Base-by-base conservation (phyloP, 176 grass and related monocot species). In the Pontederia crassipes region DNA sequence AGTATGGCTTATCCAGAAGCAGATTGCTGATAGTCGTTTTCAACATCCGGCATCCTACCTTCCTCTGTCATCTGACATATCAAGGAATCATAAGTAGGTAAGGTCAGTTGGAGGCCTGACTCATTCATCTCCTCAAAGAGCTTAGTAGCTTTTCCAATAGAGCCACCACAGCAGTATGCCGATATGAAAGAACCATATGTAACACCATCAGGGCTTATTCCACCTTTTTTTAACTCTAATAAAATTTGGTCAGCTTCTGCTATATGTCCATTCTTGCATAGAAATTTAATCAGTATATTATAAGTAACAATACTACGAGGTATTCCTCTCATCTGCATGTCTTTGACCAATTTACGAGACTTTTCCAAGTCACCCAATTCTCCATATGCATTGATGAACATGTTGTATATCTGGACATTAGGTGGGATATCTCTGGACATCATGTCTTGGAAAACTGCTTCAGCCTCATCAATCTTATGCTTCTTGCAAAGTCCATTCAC, bases 401-500 rank as follows among this genome's bases (percentile, higher is more conserved):
- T 54, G 17, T 89, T 84, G 70, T 78, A 84, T 53, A 89, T 78
- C 28, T 73, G 74, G 27, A 75, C 74, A 78, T 71, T 78, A 53
- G 86, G 77, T 78, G 60, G 55, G 72, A 84, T 68, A 75, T 72
- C 53, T 89, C 76, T 89, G 56, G 66, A 40, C 27, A 72, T 40
- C 86, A 89, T 89, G 57, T 84, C 76, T 47, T 78, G 65, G 74
- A 89, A 72, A 45, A 81, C 65, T 58, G 81, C 86, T 64, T 84
- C 58, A 50, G 86, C 86, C 78, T 89, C 86, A 5, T 5, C 51
- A 55, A 84, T 61, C 64, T 81, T 89, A 13, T 57, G 57, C 17
- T 81, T 75, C 71, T 84, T 89, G 63, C 86, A 89, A 17, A 89
- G 81, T 49, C 74, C 77, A 81, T 84, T 89, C 17, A 89, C 66